Conservation (phyloP, 2,329 filamentous ascomycete species). For the Penicillium aurantiogriseum region DNA sequence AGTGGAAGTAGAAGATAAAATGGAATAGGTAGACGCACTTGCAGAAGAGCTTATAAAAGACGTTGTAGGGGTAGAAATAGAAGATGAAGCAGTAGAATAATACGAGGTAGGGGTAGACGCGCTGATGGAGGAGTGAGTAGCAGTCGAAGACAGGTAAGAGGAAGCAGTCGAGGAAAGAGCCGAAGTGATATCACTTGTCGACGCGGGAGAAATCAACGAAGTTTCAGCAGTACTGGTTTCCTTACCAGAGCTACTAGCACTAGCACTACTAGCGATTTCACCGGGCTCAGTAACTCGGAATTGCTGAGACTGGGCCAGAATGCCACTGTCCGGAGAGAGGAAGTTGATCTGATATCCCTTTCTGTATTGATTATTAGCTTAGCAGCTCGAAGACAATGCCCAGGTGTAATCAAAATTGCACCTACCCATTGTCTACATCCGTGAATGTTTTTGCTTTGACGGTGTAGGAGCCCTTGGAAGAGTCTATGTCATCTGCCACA, state of each 20-base stretch:
- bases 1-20: constrained; percentile 2
- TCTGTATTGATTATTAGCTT: constrained; percentile 6
- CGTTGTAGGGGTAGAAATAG: constrained; percentile 17
- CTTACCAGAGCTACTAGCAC: constrained; percentile 25
- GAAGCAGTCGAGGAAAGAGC: constrained; percentile 17
- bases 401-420: neutral
- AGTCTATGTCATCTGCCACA: constrained; percentile 39
- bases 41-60: constrained; percentile 25
- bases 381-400: neutral
- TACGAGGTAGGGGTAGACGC: constrained; percentile 13
- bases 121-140: constrained; percentile 10
- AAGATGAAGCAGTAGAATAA: constrained; percentile 17
- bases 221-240: constrained; percentile 28
- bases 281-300: constrained; percentile 29
- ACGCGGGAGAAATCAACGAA: constrained; percentile 22
- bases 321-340: constrained; percentile 38
- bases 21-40: constrained; percentile 20
- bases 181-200: constrained; percentile 14
- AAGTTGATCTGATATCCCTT: constrained; percentile 47
- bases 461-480: constrained; percentile 36
- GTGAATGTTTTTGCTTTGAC: constrained; percentile 31
- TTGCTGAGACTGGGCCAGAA: constrained; percentile 43
- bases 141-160: constrained; percentile 20
- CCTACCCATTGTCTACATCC: constrained; percentile 27
- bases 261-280: constrained; percentile 17